These are phyloP conservation scores for Candida frijolesensis DNA, from an alignment of 1,139 yeast species.

Conservation along the genomic window DNA sequence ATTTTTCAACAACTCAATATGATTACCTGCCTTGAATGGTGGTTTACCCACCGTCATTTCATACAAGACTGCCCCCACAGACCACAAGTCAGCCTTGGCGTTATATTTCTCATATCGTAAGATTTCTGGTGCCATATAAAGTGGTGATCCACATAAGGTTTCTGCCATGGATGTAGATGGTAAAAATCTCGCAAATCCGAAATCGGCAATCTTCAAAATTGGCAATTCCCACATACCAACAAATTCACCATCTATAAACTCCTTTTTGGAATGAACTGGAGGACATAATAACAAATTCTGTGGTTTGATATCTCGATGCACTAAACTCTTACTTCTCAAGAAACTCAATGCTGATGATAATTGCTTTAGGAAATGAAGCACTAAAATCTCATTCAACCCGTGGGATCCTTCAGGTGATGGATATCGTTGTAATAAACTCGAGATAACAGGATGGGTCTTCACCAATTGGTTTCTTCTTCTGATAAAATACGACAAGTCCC, in stretches of 20 bases:
- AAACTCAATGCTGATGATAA: constrained; percentile 82
- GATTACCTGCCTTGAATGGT: constrained; percentile 92
- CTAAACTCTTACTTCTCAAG: constrained; percentile 77
- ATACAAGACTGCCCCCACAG: constrained; percentile 93
- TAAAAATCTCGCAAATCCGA: constrained; percentile 93
- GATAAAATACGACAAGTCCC: constrained; percentile 87
- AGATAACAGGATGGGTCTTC: constrained; percentile 76
- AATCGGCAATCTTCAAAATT: constrained; percentile 89
- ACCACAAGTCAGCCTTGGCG: constrained; percentile 97
- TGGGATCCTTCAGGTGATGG: constrained; percentile 80
- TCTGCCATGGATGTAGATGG: constrained; percentile 95
- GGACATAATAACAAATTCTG: constrained; percentile 87
- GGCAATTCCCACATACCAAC: constrained; percentile 90
- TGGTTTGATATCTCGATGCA: constrained; percentile 93
- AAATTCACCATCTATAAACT: constrained; percentile 58
- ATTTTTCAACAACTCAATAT: constrained; percentile 80
- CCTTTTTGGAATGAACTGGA: constrained; percentile 59
- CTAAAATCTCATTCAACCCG: constrained; percentile 79
- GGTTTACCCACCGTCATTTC: constrained; percentile 96
- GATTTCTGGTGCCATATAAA: constrained; percentile 98
- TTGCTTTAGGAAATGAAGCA: constrained; percentile 84
- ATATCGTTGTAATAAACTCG: constrained; percentile 73
- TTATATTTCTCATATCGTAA: constrained; percentile 91
- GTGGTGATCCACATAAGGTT: constrained; percentile 94
- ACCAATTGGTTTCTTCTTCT: constrained; percentile 72